Percentiles rank a stretch among this genome's conserved stretches.
Conservation (phyloP, 805 yeast species). For the Saturnispora ahearnii region DNA sequence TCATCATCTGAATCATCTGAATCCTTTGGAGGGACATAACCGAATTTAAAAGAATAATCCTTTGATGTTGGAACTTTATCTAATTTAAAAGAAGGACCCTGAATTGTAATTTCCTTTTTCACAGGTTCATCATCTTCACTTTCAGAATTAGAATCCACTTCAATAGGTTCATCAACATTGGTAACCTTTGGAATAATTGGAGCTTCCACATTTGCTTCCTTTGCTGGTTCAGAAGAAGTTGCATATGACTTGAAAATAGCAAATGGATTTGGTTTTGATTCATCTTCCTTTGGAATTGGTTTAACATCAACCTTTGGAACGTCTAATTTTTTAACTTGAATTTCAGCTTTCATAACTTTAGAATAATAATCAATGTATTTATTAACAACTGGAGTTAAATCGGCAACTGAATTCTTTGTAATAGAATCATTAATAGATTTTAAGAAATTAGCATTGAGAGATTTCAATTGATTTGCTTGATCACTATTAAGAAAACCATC, state of each 20-base stretch:
- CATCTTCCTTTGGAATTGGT: slow-evolving; percentile 8
- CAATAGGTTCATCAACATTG: not conserved
- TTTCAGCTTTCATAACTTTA: slow-evolving; percentile 26
- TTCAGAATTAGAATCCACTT: slow-evolving; percentile 15
- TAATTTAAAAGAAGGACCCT: slow-evolving; percentile 61
- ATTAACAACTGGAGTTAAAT: slow-evolving; percentile 45
- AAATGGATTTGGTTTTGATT: slow-evolving; percentile 12
- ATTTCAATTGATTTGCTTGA: slow-evolving; percentile 44
- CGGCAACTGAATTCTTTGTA: slow-evolving; percentile 39
- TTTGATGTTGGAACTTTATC: slow-evolving; percentile 38
- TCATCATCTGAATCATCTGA: slow-evolving; percentile 49
- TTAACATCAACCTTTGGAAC: slow-evolving; percentile 20
- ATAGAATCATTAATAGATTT: slow-evolving; percentile 37
- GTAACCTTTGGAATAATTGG: slow-evolving; percentile 1
- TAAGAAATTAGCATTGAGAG: slow-evolving; percentile 55
- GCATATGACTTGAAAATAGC: slow-evolving; percentile 9
- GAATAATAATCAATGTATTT: slow-evolving; percentile 50
- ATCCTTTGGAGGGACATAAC: slow-evolving; percentile 26
- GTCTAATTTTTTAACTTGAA: slow-evolving; percentile 20
- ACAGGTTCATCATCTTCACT: slow-evolving; percentile 36
- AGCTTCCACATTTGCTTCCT: not conserved
- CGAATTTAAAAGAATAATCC: slow-evolving; percentile 43
- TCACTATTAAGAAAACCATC: slow-evolving; percentile 14
- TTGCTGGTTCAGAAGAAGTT: not conserved
- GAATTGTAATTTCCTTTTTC: slow-evolving; percentile 40